A percentile compares a stretch with the other conserved stretches of the same genome.
Conservation (phyloP, 2,329 filamentous ascomycete species). For the Xylariaceae sp. region DNA sequence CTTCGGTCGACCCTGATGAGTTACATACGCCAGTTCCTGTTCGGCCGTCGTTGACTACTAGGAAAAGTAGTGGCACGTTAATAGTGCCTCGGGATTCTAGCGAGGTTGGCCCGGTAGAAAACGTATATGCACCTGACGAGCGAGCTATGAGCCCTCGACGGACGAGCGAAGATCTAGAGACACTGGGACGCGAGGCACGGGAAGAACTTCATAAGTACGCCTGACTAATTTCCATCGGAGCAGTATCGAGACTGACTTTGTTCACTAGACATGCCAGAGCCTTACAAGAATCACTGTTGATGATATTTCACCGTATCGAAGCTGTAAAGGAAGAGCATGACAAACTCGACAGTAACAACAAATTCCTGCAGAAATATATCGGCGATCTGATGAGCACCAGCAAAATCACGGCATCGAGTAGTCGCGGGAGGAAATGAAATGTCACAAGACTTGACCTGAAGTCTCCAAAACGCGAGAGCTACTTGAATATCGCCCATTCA, state of each 20-base stretch:
- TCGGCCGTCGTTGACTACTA: conserved; percentile 65
- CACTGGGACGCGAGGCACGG: conserved; percentile 77
- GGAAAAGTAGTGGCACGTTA: conserved; percentile 78
- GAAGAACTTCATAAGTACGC: conserved; percentile 57
- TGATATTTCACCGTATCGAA: conserved; percentile 90
- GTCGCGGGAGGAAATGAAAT: conserved; percentile 50
- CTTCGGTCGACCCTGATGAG: conserved; percentile 26
- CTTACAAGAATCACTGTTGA: conserved; percentile 83
- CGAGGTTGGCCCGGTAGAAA: conserved; percentile 67
- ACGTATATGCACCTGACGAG: conserved; percentile 79
- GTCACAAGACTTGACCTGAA: conserved; percentile 4
- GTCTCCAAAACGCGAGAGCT: conserved; percentile 2
- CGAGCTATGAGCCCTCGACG: conserved; percentile 90
- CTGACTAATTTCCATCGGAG: background rate
- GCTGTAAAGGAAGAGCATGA: conserved; percentile 92
- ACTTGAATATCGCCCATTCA: no score
- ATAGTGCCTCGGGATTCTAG: conserved; percentile 75
- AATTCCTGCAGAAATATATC: conserved; percentile 96
- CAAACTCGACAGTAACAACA: conserved; percentile 95
- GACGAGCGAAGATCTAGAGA: conserved; percentile 86
- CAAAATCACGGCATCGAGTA: conserved; percentile 61
- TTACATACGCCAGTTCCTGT: conserved; percentile 50
- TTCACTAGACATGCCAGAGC: conserved; percentile 72
- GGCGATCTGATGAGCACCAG: conserved; percentile 89
- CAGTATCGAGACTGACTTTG: conserved; percentile 4